Base-by-base conservation (phyloP, 2,329 filamentous ascomycete species). In the Calonectria crousiana region DNA sequence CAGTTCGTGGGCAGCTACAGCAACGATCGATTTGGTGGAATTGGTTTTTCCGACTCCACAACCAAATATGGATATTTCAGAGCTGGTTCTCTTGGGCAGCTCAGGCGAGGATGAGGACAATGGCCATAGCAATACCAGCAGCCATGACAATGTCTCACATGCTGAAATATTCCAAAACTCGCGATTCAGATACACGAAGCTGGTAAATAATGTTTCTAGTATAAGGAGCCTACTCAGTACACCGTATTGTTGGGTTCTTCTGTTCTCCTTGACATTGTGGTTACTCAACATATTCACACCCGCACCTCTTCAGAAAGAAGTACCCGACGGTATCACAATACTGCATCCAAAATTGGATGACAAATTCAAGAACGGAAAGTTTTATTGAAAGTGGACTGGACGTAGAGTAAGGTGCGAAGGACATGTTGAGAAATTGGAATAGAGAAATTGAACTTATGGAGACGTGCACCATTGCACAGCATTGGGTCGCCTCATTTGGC, bases 1-100 rank as follows among this genome's bases (percentile, higher is more conserved):
- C 47, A 76, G 75, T 49, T 60, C 34, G 18, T 56, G 32, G n/a
- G 58, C 71, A 41, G 67, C 58, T 4, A 60, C 28, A 6, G 56
- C 71, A 30, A 65, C 71, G 20, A 28, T 18, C 3, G 32, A 69
- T 23, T 20, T 74, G 30, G 49, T 69, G n/a, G 49, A 67, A 23
- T 34, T 58, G 44, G 58, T 72, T 34, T 60, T 60, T 26, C n/a
- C 53, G 11, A 38, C 34, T n/a, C n/a, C n/a, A 26, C n/a, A n/a
- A 26, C n/a, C n/a, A 38, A 26, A 18, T 18, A 38, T 60, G 32
- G 53, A 60, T 6, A 60, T 60, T 34, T 10, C 8, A n/a, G 53
- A 60, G 32, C 32, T 60, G 1, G n/a, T 13, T 18, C n/a, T 2
- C n/a, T 30, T 60, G n/a, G 6, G 28, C 14, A 38, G 26, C 32